A percentile compares a stretch with the other conserved stretches of the same genome.
These are phyloP conservation scores for Sisymbrium irio DNA, from an alignment of 345 rosid genomes.

Conservation along the genomic window DNA sequence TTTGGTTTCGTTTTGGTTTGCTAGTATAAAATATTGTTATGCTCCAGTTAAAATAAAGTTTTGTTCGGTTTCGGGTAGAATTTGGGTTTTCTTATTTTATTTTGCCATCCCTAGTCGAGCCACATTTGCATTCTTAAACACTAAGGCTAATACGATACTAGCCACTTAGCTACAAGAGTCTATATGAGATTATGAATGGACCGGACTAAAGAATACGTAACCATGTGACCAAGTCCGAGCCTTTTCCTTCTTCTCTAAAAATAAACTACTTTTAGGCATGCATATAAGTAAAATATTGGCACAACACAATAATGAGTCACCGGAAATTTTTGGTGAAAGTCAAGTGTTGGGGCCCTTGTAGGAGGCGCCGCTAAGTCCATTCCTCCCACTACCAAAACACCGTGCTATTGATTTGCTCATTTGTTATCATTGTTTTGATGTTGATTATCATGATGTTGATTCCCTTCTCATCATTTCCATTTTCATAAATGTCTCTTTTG, in stretches of 20 bases:
- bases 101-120: not conserved
- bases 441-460: constrained; percentile 24
- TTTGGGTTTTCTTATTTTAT: not conserved
- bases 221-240: not conserved
- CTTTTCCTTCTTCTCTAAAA: not conserved
- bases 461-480: constrained; percentile 16
- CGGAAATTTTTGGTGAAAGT: constrained; percentile 19
- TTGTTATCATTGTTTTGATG: constrained; percentile 25
- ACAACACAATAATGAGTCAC: constrained; percentile 24
- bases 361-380: constrained; percentile 32
- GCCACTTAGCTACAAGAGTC: not conserved
- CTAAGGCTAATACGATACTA: not conserved
- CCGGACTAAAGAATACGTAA: not conserved
- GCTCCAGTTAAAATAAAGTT: not conserved
- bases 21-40: no score
- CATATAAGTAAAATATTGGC: not conserved
- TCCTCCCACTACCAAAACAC: constrained; percentile 30
- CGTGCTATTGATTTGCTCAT: constrained; percentile 33
- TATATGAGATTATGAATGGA: not conserved
- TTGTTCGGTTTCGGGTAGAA: not conserved
- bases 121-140: not conserved
- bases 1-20: not conserved
- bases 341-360: constrained; percentile 27
- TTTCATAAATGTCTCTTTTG: constrained; percentile 19
- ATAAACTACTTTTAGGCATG: not conserved